phyloP scores from a whole-genome alignment of 257 asterid genomes.

The Salvia splendens region DNA sequence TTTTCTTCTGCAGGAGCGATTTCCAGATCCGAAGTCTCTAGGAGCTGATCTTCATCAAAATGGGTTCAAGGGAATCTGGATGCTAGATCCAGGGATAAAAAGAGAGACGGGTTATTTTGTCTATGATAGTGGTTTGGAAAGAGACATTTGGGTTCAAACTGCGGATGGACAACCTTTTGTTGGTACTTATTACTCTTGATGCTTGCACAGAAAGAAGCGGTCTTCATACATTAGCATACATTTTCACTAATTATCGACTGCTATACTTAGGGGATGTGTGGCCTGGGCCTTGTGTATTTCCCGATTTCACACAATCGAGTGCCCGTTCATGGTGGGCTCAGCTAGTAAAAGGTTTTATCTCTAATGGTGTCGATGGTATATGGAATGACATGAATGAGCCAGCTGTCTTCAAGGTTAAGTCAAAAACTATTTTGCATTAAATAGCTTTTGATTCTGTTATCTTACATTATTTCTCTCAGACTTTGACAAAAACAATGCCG shows the following conservation, averaged over 20 bases:
- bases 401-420: slow-evolving; percentile 87
- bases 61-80: slow-evolving; percentile 97
- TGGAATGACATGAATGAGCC: slow-evolving; percentile 99
- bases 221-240: not conserved
- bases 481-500: slow-evolving; percentile 95
- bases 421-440: slow-evolving; percentile 12
- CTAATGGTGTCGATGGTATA: slow-evolving; percentile 96
- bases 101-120: slow-evolving; percentile 79
- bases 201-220: not conserved
- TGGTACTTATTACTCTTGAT: slow-evolving; percentile 47
- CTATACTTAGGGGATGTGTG: slow-evolving; percentile 79
- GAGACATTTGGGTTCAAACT: slow-evolving; percentile 78
- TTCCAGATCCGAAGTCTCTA: slow-evolving; percentile 80
- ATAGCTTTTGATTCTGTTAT: slow-evolving; percentile 21
- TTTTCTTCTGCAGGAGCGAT: slow-evolving; percentile 59
- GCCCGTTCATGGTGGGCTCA: slow-evolving; percentile 94
- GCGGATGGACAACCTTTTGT: slow-evolving; percentile 73
- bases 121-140: slow-evolving; percentile 82
- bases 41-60: slow-evolving; percentile 72
- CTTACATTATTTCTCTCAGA: slow-evolving; percentile 46
- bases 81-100: slow-evolving; percentile 98
- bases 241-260: slow-evolving; percentile 26
- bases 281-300: slow-evolving; percentile 99
- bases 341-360: slow-evolving; percentile 72
- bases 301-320: slow-evolving; percentile 77